Base-by-base conservation (phyloP, 495 filamentous ascomycete species). In the Penicillium lividum region DNA sequence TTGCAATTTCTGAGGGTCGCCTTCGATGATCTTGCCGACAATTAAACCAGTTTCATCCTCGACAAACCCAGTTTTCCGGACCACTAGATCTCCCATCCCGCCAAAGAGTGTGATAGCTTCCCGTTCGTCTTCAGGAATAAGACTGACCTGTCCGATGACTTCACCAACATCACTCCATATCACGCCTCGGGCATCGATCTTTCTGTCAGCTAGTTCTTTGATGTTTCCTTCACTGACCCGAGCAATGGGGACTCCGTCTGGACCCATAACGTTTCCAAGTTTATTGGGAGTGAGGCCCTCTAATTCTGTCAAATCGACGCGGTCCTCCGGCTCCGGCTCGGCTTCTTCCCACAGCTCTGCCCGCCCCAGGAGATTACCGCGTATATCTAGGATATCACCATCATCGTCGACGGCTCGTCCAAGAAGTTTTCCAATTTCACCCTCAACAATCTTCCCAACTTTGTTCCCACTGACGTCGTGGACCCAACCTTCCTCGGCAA, bases 21-120 rank as follows among this genome's bases (percentile, higher is more conserved):
- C 89, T 53, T 89, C 82, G 15, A 86, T 73, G 43, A 93, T 78
- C 50, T 81, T 78, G 43, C 89, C 89, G 33, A 92, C 80, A 56
- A 82, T 73, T 57, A 88, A 81, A 16, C 82, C 88, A 56, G 81
- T 72, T 54, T 87, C 82, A 58, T 81, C 83, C 52, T 82, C 77
- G 30, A 91, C 38, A n/a, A 5, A 16, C 3, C 38, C 38, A 16
- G 13, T 40, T n/a, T 40, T 16, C 38, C 38, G 38, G 7, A 40
- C 38, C 15, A 40, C 38, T 6, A 40, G 5, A 40, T 40, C 38
- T 5, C 15, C 13, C 3, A n/a, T n/a, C 4, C 7, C 38, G 6
- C 38, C 38, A 40, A 40, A 40, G 13, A 7, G 38, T n/a, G 38
- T 40, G 4, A 40, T n/a, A 15, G 13, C 15, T 40, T 40, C 38